A percentile compares a stretch with the other conserved stretches of the same genome.
Conservation (phyloP, 768 basidiomycete species). For the Galerina marginata region DNA sequence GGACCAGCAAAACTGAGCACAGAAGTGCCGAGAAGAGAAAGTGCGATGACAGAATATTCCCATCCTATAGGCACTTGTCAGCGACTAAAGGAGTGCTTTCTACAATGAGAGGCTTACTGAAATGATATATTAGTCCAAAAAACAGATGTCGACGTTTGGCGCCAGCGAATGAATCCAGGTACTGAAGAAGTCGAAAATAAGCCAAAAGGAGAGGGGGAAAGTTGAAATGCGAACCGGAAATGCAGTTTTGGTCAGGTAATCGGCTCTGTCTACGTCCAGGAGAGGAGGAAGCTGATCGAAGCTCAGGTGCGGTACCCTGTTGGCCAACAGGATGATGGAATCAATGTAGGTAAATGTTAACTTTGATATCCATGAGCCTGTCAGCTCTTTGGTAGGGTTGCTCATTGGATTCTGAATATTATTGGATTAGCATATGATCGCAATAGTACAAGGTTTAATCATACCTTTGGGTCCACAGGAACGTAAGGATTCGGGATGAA, state of each 20-base stretch:
- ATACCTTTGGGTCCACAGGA: slow-evolving; percentile 52
- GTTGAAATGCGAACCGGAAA: slow-evolving; percentile 21
- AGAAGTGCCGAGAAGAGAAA: not conserved
- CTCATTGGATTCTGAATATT: slow-evolving; percentile 35
- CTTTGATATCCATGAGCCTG: slow-evolving; percentile 48
- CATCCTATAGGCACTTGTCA: slow-evolving; percentile 1
- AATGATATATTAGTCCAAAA: slow-evolving; percentile 40
- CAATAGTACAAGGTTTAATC: not conserved
- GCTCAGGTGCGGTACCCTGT: slow-evolving; percentile 46
- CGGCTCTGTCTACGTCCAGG: slow-evolving; percentile 56
- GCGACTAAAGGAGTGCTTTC: not conserved
- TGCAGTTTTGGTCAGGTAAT: slow-evolving; percentile 21
- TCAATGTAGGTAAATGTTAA: slow-evolving; percentile 61
- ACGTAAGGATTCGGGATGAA: slow-evolving; percentile 55
- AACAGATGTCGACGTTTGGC: slow-evolving; percentile 12
- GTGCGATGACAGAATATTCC: slow-evolving; percentile 28
- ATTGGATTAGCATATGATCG: not conserved
- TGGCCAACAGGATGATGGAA: slow-evolving; percentile 47
- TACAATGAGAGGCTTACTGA: slow-evolving; percentile 22
- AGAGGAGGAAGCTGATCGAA: slow-evolving; percentile 63
- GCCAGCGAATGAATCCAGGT: slow-evolving; percentile 14
- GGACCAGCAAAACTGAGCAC: slow-evolving; percentile 5
- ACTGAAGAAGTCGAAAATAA: not conserved
- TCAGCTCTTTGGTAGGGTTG: slow-evolving; percentile 51
- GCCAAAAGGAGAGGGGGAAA: too few relatives aligned